phyloP scores from a whole-genome alignment of 2,329 filamentous ascomycete species.

The Berkeleyomyces rouxiae region DNA sequence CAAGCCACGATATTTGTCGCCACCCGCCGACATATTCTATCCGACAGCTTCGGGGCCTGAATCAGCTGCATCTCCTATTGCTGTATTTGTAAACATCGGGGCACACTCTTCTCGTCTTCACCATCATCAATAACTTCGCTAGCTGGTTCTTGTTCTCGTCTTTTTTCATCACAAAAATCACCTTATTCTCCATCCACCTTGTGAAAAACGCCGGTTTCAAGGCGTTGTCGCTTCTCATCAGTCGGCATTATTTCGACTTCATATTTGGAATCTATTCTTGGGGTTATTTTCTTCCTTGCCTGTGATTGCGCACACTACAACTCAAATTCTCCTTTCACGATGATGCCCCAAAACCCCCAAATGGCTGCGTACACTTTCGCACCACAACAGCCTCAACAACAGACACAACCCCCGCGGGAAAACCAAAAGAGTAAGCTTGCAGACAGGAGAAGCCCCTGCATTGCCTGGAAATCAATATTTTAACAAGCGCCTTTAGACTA shows the following conservation, averaged over 20 bases:
- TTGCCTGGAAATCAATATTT: constrained; percentile 11
- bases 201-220: not conserved
- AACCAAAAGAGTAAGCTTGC: constrained; percentile 11
- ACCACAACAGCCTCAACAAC: constrained; percentile 35
- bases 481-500: constrained; percentile 49
- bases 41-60: not conserved
- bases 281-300: no score
- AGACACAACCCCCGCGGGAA: constrained; percentile 22
- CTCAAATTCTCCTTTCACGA: constrained; percentile 29
- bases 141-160: not conserved
- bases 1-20: not conserved
- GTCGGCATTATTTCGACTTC: not conserved
- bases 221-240: not conserved
- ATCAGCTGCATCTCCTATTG: no score
- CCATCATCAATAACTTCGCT: not conserved
- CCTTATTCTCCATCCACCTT: not conserved
- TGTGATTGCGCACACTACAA: not conserved
- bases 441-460: not conserved
- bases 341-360: constrained; percentile 49
- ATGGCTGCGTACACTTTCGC: constrained; percentile 66
- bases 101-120: not conserved
- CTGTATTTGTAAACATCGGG: not conserved
- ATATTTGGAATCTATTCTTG: no score
- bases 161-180: not conserved
- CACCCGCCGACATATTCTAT: constrained; percentile 31